These are phyloP conservation scores for Amylostereum areolatum DNA, from an alignment of 1,284 basidiomycete genomes.

Conservation along the genomic window DNA sequence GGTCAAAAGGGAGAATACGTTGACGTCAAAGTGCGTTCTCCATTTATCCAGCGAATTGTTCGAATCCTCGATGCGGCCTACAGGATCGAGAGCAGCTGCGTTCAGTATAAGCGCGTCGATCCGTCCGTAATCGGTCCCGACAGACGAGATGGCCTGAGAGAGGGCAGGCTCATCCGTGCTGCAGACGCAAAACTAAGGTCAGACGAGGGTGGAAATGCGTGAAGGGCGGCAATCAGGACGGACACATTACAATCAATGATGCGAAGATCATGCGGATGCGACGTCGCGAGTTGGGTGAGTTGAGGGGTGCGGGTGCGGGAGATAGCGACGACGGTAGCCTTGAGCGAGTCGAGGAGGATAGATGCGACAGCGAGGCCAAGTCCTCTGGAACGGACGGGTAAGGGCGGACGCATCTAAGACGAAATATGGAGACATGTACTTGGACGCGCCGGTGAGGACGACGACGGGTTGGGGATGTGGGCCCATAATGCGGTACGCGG, in stretches of 20 bases:
- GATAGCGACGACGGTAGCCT: slow-evolving; percentile 67
- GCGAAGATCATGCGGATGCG: slow-evolving; percentile 39
- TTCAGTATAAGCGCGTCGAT: slow-evolving; percentile 79
- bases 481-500: background rate
- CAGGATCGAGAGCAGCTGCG: slow-evolving; percentile 62
- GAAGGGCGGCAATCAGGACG: slow-evolving; percentile 25
- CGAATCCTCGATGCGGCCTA: slow-evolving; percentile 34
- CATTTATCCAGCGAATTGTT: slow-evolving; percentile 39
- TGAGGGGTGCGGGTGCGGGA: slow-evolving; percentile 66
- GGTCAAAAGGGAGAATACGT: slow-evolving; percentile 77
- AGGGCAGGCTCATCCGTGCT: slow-evolving; percentile 58
- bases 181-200: slow-evolving; percentile 13
- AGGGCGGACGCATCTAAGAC: slow-evolving; percentile 6
- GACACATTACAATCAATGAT: slow-evolving; percentile 69
- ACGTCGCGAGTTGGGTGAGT: slow-evolving; percentile 46
- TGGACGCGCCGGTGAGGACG: slow-evolving; percentile 74
- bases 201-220: slow-evolving; percentile 6
- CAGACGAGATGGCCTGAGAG: slow-evolving; percentile 40
- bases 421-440: slow-evolving; percentile 31
- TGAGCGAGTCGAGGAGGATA: slow-evolving; percentile 55
- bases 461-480: slow-evolving; percentile 38
- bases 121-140: slow-evolving; percentile 44
- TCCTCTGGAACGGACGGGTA: slow-evolving; percentile 43
- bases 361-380: slow-evolving; percentile 74
- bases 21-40: slow-evolving; percentile 71